phyloP scores from a whole-genome alignment of 176 grass and related monocot species.

The Aegilops sharonensis region DNA sequence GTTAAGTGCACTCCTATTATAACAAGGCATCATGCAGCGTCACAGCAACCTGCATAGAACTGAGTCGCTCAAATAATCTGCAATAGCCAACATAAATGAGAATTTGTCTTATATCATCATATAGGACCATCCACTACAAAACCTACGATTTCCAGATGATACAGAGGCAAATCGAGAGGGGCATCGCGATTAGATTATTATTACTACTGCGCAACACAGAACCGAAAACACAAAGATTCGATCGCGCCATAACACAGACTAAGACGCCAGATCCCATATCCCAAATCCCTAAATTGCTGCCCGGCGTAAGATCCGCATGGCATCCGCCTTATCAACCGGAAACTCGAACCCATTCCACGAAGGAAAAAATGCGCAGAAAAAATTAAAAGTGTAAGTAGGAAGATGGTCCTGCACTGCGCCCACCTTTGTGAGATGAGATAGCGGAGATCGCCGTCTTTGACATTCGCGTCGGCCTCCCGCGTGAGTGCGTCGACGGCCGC shows the following conservation, averaged over 20 bases:
- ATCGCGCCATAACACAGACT: background rate
- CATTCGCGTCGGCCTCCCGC: slow-evolving; percentile 54
- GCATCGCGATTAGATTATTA: background rate
- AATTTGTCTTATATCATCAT: background rate
- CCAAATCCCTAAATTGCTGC: background rate
- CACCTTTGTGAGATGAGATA: slow-evolving; percentile 74
- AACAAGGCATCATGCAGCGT: background rate
- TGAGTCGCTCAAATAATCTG: background rate
- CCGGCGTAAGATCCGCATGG: slow-evolving; percentile 2
- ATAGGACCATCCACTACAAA: background rate
- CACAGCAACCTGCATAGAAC: background rate
- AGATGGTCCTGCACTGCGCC: background rate
- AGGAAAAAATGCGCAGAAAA: background rate
- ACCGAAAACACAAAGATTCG: background rate
- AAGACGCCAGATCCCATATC: background rate
- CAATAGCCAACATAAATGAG: background rate
- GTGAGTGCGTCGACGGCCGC: slow-evolving; percentile 44
- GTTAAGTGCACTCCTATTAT: background rate
- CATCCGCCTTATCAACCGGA: background rate
- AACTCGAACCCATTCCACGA: background rate
- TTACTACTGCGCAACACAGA: background rate
- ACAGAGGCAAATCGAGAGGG: background rate
- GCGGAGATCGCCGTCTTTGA: slow-evolving; percentile 90
- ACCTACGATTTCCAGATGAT: background rate
- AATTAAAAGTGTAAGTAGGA: background rate